Base-by-base conservation (phyloP, 768 basidiomycete species). In the Lanmaoa pseudosensibilis region DNA sequence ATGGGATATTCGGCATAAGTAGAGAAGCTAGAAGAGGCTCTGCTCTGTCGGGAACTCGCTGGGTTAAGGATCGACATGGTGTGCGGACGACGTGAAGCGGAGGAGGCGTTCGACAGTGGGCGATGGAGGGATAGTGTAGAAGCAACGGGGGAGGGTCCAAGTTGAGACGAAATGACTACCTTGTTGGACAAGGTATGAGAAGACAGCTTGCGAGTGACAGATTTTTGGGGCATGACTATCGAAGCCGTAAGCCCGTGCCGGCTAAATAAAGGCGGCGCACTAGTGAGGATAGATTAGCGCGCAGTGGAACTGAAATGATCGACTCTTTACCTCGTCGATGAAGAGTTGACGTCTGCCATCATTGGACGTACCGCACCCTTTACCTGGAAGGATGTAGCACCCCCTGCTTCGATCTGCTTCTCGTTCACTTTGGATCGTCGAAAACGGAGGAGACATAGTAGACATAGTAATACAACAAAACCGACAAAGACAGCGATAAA, bases 161-260 rank as follows among this genome's bases (percentile, higher is more conserved):
- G 79, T 67, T 39, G 62, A 74, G 48, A 77, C 77, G 23, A 37
- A 15, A 51, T 74, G 75, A 56, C 75, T 70, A 45, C 72, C 77
- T 65, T 76, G 77, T 25, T 76, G 66, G 54, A 81, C 54, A 52
- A 80, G 75, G 48, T 79, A 77, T 47, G 79, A 73, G 44, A 73
- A 71, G 34, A 74, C 67, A 49, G 64, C 48, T 75, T 67, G 34
- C 71, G 75, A 25, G 74, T 58, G 55, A 81, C 67, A 21, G 76
- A 75, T 62, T 77, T 80, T 16, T 77, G 74, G 11, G 88, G 88
- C 55, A 88, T 74, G 25, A 82, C 59, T 52, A 88, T 73, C 40
- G 75, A 75, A 13, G 72, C 57, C 25, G 78, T 76, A 45, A 85
- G 52, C 41, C 77, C 73, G 12, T 66, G 61, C 39, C 81, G 74